A percentile compares a stretch with the other conserved stretches of the same genome.
These are phyloP conservation scores for Curvularia sp. DNA, from an alignment of 2,329 filamentous ascomycete genomes.

Conservation along the genomic window DNA sequence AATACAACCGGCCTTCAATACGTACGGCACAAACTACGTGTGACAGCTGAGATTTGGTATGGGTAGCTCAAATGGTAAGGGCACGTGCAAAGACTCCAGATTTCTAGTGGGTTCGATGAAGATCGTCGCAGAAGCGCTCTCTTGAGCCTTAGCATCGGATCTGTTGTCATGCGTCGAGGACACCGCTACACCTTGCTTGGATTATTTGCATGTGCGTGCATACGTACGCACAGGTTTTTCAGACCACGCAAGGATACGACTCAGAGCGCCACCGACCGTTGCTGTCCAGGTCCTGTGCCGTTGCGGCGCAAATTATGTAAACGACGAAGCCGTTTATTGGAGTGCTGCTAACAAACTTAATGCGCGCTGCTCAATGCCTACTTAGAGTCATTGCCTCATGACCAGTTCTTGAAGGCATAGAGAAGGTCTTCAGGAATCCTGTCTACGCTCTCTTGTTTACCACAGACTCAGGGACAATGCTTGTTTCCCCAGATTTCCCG, in stretches of 20 bases:
- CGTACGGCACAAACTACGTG: neutral
- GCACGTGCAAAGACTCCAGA: neutral
- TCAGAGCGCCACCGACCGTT: neutral
- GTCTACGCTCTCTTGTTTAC: neutral
- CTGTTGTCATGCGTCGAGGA: neutral
- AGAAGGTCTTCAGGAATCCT: neutral
- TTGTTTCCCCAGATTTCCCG: slow-evolving; percentile 18
- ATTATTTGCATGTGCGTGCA: neutral
- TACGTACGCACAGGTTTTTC: neutral
- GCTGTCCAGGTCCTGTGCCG: neutral
- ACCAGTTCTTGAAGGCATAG: neutral
- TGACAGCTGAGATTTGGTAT: neutral
- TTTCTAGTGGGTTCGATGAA: neutral
- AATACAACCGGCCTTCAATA: neutral
- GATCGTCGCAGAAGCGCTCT: neutral
- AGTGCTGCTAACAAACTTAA: neutral
- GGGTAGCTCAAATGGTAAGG: neutral
- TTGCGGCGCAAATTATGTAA: neutral
- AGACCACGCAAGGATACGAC: neutral
- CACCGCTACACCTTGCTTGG: neutral
- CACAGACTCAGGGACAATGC: slow-evolving; percentile 5
- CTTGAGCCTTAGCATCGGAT: neutral
- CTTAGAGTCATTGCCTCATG: neutral
- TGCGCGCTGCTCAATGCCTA: neutral
- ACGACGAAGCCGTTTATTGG: neutral